phyloP scores from a whole-genome alignment of 192 early-diverging fungal genomes.

The Umbelopsis sp. region DNA sequence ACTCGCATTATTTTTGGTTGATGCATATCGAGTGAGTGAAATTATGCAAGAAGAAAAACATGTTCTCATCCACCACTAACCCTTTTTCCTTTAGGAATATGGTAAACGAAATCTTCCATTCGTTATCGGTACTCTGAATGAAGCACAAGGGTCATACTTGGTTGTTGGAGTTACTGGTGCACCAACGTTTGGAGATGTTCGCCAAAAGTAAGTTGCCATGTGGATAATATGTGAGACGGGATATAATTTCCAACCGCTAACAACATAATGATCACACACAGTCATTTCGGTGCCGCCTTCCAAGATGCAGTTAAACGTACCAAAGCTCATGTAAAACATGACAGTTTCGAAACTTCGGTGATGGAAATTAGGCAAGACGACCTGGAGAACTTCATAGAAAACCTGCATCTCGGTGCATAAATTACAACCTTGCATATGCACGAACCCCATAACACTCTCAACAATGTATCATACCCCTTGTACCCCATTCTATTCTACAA shows the following conservation, averaged over 20 bases:
- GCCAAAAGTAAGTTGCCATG: conserved; percentile 46
- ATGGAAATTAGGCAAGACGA: conserved; percentile 79
- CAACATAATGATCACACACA: conserved; percentile 29
- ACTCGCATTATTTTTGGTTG: conserved; percentile 82
- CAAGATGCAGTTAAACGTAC: conserved; percentile 70
- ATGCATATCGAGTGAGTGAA: conserved; percentile 64
- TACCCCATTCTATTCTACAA: not conserved
- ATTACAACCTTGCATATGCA: not conserved
- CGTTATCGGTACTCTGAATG: conserved; percentile 75
- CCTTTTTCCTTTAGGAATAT: conserved; percentile 62
- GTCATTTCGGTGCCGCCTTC: conserved; percentile 83
- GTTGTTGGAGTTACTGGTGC: conserved; percentile 69
- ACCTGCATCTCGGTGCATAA: conserved; percentile 26
- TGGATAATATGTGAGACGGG: not conserved
- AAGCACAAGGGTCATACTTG: conserved; percentile 60
- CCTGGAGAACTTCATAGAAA: conserved; percentile 66
- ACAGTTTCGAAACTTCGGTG: conserved; percentile 84
- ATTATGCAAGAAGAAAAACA: not conserved
- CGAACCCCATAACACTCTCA: not conserved
- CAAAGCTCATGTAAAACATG: conserved; percentile 63
- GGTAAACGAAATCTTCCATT: conserved; percentile 72
- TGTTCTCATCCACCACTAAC: conserved; percentile 13
- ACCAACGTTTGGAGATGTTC: conserved; percentile 48
- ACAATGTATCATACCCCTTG: not conserved
- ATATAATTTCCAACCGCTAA: not conserved